phyloP scores from a whole-genome alignment of 768 basidiomycete species.

The Boletus subparvulus region DNA sequence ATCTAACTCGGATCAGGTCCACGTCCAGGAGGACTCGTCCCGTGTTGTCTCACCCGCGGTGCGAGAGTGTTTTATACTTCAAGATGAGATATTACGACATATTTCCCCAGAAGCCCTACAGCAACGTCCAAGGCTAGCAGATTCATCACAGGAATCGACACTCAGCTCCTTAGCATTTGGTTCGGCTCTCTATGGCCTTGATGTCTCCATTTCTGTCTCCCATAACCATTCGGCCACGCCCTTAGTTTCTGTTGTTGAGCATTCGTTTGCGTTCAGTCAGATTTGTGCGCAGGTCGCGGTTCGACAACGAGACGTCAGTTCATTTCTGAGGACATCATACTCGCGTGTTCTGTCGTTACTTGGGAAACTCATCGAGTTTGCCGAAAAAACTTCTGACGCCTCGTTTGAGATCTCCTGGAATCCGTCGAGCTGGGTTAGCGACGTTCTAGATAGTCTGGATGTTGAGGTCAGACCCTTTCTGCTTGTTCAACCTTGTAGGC shows the following conservation, averaged over 20 bases:
- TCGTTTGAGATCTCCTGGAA: conserved; percentile 53
- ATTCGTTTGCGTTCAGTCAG: conserved; percentile 47
- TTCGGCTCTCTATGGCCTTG: conserved; percentile 59
- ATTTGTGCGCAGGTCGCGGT: conserved; percentile 42
- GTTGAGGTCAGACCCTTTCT: conserved; percentile 45
- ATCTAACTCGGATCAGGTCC: conserved; percentile 29
- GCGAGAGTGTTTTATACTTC: conserved; percentile 46
- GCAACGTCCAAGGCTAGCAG: conserved; percentile 48
- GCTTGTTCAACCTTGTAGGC: background rate
- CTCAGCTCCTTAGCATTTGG: conserved; percentile 55
- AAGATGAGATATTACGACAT: conserved; percentile 53
- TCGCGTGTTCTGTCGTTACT: conserved; percentile 53
- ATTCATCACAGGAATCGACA: conserved; percentile 33
- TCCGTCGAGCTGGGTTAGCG: conserved; percentile 60
- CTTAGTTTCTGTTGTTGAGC: conserved; percentile 57
- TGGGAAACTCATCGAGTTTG: conserved; percentile 46
- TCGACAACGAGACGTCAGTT: conserved; percentile 31
- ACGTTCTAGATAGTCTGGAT: conserved; percentile 53
- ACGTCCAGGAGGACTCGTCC: conserved; percentile 37
- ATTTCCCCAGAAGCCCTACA: conserved; percentile 50
- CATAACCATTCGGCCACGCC: conserved; percentile 40
- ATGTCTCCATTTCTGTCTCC: conserved; percentile 27
- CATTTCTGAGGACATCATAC: conserved; percentile 48
- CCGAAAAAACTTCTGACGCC: conserved; percentile 34
- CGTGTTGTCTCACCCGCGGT: conserved; percentile 38